phyloP scores from a whole-genome alignment of 331 rosid species.

The Prunus yedoensis region DNA sequence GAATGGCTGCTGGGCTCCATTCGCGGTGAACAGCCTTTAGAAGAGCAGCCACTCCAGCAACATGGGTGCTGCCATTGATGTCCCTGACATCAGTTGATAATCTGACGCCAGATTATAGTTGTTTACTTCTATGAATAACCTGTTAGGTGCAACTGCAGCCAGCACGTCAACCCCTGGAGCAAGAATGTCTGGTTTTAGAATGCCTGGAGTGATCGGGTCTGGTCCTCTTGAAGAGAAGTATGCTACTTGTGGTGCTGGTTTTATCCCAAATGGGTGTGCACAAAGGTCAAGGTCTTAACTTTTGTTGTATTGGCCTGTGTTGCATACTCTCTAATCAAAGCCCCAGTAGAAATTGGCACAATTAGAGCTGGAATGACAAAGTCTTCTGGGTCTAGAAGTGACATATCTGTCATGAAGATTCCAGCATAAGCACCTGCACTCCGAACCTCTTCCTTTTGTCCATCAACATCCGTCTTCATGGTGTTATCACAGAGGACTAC shows the following conservation, averaged over 20 bases:
- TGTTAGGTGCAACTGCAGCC: neutral
- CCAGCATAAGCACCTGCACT: slow-evolving; percentile 9
- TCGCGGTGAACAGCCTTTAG: neutral
- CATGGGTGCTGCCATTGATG: slow-evolving; percentile 29
- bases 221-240: slow-evolving; percentile 12
- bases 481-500: slow-evolving; percentile 13
- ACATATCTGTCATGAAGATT: slow-evolving; percentile 4
- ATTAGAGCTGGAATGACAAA: slow-evolving; percentile 3
- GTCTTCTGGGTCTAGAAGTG: neutral
- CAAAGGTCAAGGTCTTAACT: slow-evolving; percentile 4
- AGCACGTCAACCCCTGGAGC: slow-evolving; percentile 11
- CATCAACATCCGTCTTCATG: neutral
- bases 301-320: neutral
- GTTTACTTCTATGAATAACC: neutral
- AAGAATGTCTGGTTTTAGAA: slow-evolving; percentile 16
- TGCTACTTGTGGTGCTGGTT: slow-evolving; percentile 15
- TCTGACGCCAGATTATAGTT: slow-evolving; percentile 3
- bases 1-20: slow-evolving; percentile 23
- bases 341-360: neutral
- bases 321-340: neutral
- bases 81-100: slow-evolving; percentile 4
- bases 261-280: slow-evolving; percentile 7
- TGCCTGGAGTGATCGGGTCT: slow-evolving; percentile 7
- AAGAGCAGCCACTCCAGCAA: slow-evolving; percentile 11
- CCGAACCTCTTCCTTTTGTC: neutral